These are phyloP conservation scores for Thozetella sp. DNA, from an alignment of 495 filamentous ascomycete species.

Conservation along the genomic window DNA sequence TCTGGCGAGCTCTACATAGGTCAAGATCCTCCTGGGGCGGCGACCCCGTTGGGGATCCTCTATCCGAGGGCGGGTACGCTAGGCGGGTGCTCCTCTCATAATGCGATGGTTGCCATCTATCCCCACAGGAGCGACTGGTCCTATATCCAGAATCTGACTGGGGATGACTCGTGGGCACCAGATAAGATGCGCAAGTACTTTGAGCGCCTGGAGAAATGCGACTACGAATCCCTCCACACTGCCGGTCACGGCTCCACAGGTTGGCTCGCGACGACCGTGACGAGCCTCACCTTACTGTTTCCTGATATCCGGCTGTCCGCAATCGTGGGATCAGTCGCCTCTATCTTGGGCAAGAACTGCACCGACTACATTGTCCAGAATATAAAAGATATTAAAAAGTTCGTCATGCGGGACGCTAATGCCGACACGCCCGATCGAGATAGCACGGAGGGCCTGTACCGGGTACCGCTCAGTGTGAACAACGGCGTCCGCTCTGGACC, in stretches of 20 bases:
- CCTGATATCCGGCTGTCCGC: constrained; percentile 54
- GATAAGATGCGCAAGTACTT: constrained; percentile 53
- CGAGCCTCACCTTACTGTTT: constrained; percentile 48
- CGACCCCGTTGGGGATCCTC: constrained; percentile 40
- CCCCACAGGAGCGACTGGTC: constrained; percentile 45
- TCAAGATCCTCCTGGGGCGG: constrained; percentile 36
- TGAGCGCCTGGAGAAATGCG: constrained; percentile 51
- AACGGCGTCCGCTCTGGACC: constrained; percentile 48
- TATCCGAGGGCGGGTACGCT: constrained; percentile 51
- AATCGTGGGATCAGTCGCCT: constrained; percentile 49
- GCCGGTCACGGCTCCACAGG: constrained; percentile 59
- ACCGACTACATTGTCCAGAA: constrained; percentile 33
- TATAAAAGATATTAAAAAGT: constrained; percentile 42
- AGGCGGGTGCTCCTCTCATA: constrained; percentile 53
- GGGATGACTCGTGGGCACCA: constrained; percentile 46
- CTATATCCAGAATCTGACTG: constrained; percentile 46
- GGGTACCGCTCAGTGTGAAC: constrained; percentile 49
- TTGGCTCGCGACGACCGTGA: constrained; percentile 53
- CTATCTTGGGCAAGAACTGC: constrained; percentile 47
- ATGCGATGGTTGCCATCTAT: constrained; percentile 43
- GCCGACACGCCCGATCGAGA: constrained; percentile 29
- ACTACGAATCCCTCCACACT: constrained; percentile 43
- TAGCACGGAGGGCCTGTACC: constrained; percentile 36
- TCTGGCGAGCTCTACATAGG: constrained; percentile 35
- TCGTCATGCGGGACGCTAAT: constrained; percentile 64